Conservation (phyloP, 306 rosid species). For the Oxytropis ochrocephala region DNA sequence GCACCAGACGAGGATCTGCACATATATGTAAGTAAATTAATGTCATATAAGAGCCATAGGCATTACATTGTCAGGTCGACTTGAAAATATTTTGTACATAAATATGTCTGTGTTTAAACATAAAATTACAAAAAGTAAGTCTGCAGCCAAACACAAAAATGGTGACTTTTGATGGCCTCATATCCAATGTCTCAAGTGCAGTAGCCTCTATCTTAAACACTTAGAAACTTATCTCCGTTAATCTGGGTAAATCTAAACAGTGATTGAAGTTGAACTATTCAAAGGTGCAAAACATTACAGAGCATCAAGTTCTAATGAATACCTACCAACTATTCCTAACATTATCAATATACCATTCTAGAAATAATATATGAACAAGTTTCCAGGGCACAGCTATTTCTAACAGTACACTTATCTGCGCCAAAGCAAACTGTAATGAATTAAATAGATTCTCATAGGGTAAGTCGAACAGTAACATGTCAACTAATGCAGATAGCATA, state of each 20-base stretch:
- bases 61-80: not conserved
- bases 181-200: not conserved
- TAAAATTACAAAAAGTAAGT: not conserved
- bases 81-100: conserved; percentile 3
- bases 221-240: not conserved
- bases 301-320: not conserved
- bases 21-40: not conserved
- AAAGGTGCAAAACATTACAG: not conserved
- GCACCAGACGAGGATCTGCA: conserved; percentile 54
- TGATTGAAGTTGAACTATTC: not conserved
- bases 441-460: not conserved
- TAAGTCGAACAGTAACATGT: not conserved
- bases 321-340: not conserved
- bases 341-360: not conserved
- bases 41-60: conserved; percentile 5
- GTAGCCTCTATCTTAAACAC: conserved; percentile 2
- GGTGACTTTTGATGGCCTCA: not conserved
- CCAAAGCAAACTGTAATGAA: not conserved
- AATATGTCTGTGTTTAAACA: not conserved
- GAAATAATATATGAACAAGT: not conserved
- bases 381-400: not conserved
- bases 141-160: not conserved
- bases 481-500: conserved; percentile 8
- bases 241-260: not conserved
- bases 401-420: not conserved